These are phyloP conservation scores for Cicer chorassanicum DNA, from an alignment of 306 rosid species.

Conservation along the genomic window DNA sequence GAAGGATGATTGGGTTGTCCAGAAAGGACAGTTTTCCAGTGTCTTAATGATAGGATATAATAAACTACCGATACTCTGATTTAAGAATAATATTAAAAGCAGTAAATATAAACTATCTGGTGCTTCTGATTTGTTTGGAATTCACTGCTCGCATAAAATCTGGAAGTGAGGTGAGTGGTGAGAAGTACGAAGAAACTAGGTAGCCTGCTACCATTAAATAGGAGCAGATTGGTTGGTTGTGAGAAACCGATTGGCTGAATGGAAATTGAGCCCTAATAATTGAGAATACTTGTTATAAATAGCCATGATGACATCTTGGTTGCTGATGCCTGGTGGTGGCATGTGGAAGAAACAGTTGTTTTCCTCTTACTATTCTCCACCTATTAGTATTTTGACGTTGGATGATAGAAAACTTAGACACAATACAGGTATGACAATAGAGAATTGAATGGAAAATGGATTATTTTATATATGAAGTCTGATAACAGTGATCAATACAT, in stretches of 20 bases:
- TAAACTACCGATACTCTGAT: constrained; percentile 29
- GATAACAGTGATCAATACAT: too few relatives aligned
- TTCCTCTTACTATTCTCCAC: not conserved
- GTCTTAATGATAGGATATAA: constrained; percentile 16
- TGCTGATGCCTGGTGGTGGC: constrained; percentile 18
- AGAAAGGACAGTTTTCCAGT: constrained; percentile 32
- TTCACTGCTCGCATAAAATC: constrained; percentile 15
- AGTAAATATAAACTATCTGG: constrained; percentile 22
- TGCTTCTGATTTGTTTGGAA: constrained; percentile 12
- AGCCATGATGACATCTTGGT: not conserved
- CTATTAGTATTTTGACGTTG: not conserved
- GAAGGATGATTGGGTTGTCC: constrained; percentile 27
- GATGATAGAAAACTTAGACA: too few relatives aligned
- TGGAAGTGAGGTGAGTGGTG: not conserved
- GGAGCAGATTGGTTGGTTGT: not conserved
- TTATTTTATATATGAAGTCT: too few relatives aligned
- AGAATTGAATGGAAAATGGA: too few relatives aligned
- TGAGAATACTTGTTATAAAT: too few relatives aligned
- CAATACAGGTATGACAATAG: too few relatives aligned
- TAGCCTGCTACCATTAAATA: constrained; percentile 2
- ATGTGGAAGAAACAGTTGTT: constrained; percentile 10
- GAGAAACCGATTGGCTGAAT: constrained; percentile 32
- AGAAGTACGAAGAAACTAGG: constrained; percentile 12
- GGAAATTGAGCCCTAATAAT: constrained; percentile 59
- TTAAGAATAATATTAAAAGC: not conserved